Conservation (phyloP, 2,329 filamentous ascomycete species). For the Hortaea sp. region DNA sequence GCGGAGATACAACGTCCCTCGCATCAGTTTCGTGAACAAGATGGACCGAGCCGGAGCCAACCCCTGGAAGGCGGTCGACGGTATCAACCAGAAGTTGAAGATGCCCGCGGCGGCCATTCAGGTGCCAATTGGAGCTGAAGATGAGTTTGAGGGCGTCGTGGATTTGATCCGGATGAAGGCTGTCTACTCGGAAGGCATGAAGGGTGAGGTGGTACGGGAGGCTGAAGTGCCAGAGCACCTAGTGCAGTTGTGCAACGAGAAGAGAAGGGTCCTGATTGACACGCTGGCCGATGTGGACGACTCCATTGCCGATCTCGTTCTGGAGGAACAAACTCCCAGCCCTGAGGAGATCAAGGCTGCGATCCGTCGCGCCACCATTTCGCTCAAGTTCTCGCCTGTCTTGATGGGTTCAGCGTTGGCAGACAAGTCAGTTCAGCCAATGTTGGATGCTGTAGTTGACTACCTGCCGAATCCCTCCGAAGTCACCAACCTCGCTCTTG, state of each 20-base stretch:
- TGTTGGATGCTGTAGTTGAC: slow-evolving; percentile 93
- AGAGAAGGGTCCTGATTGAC: slow-evolving; percentile 78
- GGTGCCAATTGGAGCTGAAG: slow-evolving; percentile 85
- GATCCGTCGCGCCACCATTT: slow-evolving; percentile 82
- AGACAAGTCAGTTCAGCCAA: slow-evolving; percentile 89
- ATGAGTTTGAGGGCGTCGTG: slow-evolving; percentile 84
- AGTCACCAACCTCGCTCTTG: slow-evolving; percentile 80
- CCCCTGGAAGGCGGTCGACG: slow-evolving; percentile 92
- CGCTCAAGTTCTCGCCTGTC: slow-evolving; percentile 83
- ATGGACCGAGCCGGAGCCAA: slow-evolving; percentile 99
- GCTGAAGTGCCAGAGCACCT: slow-evolving; percentile 79
- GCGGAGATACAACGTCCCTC: slow-evolving; percentile 93
- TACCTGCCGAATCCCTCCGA: slow-evolving; percentile 88
- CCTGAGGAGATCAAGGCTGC: slow-evolving; percentile 80
- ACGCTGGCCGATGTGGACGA: slow-evolving; percentile 96
- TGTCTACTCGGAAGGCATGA: slow-evolving; percentile 78
- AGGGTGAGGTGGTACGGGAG: slow-evolving; percentile 65
- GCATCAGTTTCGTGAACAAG: slow-evolving; percentile 97
- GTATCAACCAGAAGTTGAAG: slow-evolving; percentile 94
- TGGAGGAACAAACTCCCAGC: slow-evolving; percentile 76
- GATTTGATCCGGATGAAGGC: slow-evolving; percentile 88
- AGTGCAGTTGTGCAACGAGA: slow-evolving; percentile 65
- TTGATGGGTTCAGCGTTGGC: slow-evolving; percentile 93
- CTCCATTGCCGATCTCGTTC: slow-evolving; percentile 88
- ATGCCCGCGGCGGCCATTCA: slow-evolving; percentile 88